Evolutionary conservation across 345 rosid species (phyloP).

Genomic region (Acer yangbiense): DNA sequence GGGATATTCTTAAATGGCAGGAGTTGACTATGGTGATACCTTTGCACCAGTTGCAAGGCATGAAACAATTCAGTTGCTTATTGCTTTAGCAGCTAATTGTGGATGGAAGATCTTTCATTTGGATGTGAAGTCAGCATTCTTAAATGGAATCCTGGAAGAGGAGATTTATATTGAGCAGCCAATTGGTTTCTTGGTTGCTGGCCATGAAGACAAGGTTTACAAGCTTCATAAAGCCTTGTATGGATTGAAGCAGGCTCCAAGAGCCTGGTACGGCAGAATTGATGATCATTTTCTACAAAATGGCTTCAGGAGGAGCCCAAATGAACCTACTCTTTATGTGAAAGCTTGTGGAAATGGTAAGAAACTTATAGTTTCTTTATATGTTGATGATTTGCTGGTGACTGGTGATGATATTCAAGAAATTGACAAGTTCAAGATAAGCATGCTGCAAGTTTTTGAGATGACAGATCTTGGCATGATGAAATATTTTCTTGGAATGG

Average conservation of each 20-base stretch:
- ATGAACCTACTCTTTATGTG: not conserved
- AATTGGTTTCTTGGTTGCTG: not conserved
- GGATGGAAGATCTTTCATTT: not conserved
- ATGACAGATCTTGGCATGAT: no score
- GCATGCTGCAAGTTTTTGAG: no score
- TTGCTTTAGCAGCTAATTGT: not conserved
- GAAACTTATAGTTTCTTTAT: not conserved
- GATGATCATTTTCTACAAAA: not conserved
- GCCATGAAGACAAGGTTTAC: not conserved
- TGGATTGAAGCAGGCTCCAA: not conserved
- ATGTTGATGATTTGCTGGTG: no score
- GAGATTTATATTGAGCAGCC: not conserved
- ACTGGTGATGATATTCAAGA: no score
- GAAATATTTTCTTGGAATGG: no score
- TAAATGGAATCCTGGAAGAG: not conserved
- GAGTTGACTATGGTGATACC: not conserved
- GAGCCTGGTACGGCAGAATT: constrained; percentile 3
- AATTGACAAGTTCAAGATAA: no score
- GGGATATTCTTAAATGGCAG: not conserved
- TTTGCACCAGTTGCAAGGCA: no score
- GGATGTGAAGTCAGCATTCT: not conserved
- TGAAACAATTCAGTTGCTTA: not conserved
- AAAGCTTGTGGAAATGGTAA: not conserved
- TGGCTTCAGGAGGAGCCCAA: not conserved
- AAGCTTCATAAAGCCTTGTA: not conserved